Evolutionary conservation across 371 early-diverging fungal species (phyloP).

Genomic region (Conidiobolus incongruus): DNA sequence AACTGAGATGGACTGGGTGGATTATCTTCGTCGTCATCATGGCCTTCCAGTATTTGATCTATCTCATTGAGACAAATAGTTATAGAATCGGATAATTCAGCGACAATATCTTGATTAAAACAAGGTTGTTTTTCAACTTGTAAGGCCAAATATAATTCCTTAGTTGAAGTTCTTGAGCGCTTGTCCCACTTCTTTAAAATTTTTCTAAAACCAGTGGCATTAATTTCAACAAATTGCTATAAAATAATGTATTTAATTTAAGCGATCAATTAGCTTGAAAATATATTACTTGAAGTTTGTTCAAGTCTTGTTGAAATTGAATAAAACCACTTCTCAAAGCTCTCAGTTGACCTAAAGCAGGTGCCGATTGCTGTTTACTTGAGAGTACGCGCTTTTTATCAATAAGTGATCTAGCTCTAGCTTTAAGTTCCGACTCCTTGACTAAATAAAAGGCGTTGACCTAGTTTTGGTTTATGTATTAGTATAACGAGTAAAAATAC

Average conservation of each 20-base stretch:
- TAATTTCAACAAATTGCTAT: slow-evolving; percentile 86
- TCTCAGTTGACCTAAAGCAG: slow-evolving; percentile 28
- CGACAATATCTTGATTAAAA: slow-evolving; percentile 74
- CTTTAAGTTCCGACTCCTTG: slow-evolving; percentile 53
- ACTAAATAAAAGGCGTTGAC: slow-evolving; percentile 63
- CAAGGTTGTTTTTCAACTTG: slow-evolving; percentile 90
- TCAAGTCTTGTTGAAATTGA: slow-evolving; percentile 76
- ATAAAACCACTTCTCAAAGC: slow-evolving; percentile 67
- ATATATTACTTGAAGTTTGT: slow-evolving; percentile 66
- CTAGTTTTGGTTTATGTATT: slow-evolving; percentile 11
- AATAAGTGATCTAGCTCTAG: slow-evolving; percentile 44
- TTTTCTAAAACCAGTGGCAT: slow-evolving; percentile 86
- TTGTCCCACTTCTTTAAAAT: slow-evolving; percentile 98
- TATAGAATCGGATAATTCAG: slow-evolving; percentile 67
- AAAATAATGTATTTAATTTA: not conserved
- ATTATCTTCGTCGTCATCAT: too few relatives aligned
- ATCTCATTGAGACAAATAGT: slow-evolving; percentile 34
- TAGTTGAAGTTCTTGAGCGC: slow-evolving; percentile 77
- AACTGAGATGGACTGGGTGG: too few relatives aligned
- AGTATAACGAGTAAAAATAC: not conserved
- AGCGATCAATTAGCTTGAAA: not conserved
- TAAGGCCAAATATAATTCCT: slow-evolving; percentile 81
- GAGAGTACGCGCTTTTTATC: slow-evolving; percentile 60
- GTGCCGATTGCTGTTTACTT: slow-evolving; percentile 19
- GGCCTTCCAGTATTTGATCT: slow-evolving; percentile 22